Evolutionary conservation across 805 yeast genomes (phyloP).

Genomic region (Starmerella riodocensis): DNA sequence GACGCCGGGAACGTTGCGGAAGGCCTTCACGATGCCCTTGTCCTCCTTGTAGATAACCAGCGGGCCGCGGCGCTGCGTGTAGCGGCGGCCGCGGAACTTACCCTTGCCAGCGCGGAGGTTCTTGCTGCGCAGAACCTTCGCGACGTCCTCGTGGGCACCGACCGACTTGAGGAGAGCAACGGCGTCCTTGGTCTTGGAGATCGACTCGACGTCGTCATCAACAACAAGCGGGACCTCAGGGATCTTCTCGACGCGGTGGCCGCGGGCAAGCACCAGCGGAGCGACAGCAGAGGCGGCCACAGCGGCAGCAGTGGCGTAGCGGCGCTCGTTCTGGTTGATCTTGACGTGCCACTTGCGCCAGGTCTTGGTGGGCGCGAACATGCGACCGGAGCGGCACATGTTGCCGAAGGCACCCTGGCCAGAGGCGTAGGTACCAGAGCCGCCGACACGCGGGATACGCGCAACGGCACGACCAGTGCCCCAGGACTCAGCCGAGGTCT

Average conservation of each 20-base stretch:
- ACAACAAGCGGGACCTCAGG: constrained; percentile 98
- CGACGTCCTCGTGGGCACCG: constrained; percentile 97
- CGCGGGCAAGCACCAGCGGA: constrained; percentile 97
- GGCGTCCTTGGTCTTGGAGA: constrained; percentile 96
- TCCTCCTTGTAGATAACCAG: constrained; percentile 96
- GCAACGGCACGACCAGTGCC: constrained; percentile 99
- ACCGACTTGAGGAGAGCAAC: constrained; percentile 95
- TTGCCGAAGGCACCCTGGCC: constrained; percentile 99
- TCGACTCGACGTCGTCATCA: constrained; percentile 79
- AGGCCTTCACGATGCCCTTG: constrained; percentile 95
- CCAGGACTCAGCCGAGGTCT: constrained; percentile 99
- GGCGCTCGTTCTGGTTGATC: constrained; percentile 99
- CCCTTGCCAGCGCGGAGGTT: constrained; percentile 99
- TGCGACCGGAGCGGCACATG: constrained; percentile 99
- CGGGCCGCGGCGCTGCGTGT: constrained; percentile 99
- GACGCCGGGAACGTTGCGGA: constrained; percentile 99
- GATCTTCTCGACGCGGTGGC: constrained; percentile 97
- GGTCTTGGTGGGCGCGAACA: constrained; percentile 99
- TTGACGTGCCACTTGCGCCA: constrained; percentile 99
- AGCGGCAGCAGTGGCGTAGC: constrained; percentile 99
- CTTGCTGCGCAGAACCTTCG: constrained; percentile 96
- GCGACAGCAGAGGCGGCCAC: constrained; percentile 98
- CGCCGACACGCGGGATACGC: constrained; percentile 99
- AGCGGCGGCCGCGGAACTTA: constrained; percentile 99
- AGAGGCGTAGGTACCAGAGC: constrained; percentile 99